phyloP scores from a whole-genome alignment of 2,329 filamentous ascomycete genomes.

The Sporothrix globosa region DNA sequence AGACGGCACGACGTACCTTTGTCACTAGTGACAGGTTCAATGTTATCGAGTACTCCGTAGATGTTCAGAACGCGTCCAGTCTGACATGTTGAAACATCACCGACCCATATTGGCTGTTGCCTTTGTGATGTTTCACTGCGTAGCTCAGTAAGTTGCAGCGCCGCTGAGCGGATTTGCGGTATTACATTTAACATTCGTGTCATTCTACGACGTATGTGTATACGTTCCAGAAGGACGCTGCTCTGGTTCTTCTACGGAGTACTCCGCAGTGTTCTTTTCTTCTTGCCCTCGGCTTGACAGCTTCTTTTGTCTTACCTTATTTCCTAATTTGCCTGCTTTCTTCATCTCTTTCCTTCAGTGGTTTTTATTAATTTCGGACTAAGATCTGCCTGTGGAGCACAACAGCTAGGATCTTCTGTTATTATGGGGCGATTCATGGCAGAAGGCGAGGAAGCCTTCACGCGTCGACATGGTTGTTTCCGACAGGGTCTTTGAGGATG shows the following conservation, averaged over 20 bases:
- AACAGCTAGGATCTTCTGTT: slow-evolving; percentile 30
- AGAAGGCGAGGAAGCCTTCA: slow-evolving; percentile 11
- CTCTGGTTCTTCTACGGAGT: no score
- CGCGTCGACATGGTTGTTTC: slow-evolving; percentile 4
- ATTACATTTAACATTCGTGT: background rate
- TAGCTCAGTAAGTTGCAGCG: background rate
- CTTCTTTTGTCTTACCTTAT: background rate
- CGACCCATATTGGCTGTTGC: background rate
- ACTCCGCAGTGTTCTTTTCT: background rate
- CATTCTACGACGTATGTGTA: background rate
- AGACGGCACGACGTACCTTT: background rate
- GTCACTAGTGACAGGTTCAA: background rate
- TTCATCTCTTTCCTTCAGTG: slow-evolving; percentile 23
- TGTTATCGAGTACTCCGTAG: background rate
- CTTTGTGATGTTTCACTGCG: slow-evolving; percentile 12
- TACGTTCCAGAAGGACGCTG: slow-evolving; percentile 10
- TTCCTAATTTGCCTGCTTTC: background rate
- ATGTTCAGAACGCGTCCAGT: background rate
- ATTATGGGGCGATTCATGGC: slow-evolving; percentile 27
- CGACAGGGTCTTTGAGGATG: background rate
- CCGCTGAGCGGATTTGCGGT: background rate
- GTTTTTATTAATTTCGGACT: slow-evolving; percentile 24
- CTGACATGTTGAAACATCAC: background rate
- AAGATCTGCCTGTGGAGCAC: slow-evolving; percentile 30
- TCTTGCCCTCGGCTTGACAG: background rate